These are phyloP conservation scores for Alternaria consortialis DNA, from an alignment of 2,329 filamentous ascomycete species.

Conservation along the genomic window DNA sequence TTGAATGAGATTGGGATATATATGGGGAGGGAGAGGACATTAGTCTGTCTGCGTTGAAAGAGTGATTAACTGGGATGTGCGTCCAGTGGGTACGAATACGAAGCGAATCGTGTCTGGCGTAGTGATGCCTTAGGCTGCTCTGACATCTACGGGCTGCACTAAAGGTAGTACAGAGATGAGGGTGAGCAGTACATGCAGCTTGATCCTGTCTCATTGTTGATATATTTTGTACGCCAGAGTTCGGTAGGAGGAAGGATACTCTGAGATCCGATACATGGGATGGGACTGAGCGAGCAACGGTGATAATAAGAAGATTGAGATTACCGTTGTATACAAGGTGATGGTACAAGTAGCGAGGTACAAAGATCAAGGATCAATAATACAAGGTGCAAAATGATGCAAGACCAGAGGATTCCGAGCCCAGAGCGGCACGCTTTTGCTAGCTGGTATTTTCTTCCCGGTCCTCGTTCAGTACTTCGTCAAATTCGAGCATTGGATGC, in stretches of 20 bases:
- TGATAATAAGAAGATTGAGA: neutral
- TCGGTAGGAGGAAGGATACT: neutral
- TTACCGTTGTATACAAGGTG: neutral
- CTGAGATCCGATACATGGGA: neutral
- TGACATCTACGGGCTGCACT: neutral
- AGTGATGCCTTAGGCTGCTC: neutral
- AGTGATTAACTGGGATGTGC: neutral
- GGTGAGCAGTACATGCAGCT: neutral
- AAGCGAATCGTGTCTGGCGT: neutral
- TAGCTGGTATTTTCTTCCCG: neutral
- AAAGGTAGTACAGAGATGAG: neutral
- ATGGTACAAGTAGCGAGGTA: neutral
- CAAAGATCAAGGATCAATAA: neutral
- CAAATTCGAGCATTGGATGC: neutral
- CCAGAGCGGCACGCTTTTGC: neutral
- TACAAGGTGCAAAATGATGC: neutral
- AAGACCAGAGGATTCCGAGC: neutral
- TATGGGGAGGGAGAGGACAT: neutral
- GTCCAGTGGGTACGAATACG: neutral
- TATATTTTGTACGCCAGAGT: no score
- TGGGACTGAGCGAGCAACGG: neutral
- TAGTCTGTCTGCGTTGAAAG: constrained; percentile 4
- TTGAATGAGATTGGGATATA: neutral
- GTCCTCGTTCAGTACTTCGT: neutral
- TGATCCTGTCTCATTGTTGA: neutral